phyloP scores from a whole-genome alignment of 768 basidiomycete genomes.

The Gymnopilus dilepis region DNA sequence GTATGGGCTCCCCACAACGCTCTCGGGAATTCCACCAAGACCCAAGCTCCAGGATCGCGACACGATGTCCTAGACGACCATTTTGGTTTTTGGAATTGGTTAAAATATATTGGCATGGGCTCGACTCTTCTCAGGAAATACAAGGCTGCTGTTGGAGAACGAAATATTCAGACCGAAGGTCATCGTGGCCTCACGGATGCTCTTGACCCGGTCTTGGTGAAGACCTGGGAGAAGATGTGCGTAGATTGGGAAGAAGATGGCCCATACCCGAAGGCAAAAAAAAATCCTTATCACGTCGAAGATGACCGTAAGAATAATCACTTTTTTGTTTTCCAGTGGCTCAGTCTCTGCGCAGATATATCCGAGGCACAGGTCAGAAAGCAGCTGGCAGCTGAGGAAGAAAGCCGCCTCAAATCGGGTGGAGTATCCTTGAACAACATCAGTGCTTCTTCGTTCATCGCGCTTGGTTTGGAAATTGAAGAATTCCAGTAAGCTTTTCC shows the following conservation, averaged over 20 bases:
- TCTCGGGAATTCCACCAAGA: slow-evolving; percentile 34
- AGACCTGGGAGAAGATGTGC: slow-evolving; percentile 19
- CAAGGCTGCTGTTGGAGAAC: no score
- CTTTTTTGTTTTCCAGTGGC: no score
- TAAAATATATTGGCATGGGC: slow-evolving; percentile 22
- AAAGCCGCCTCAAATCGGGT: neutral
- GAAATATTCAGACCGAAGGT: no score
- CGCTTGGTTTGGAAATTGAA: slow-evolving; percentile 18
- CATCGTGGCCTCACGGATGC: no score
- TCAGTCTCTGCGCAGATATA: neutral
- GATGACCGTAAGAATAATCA: neutral
- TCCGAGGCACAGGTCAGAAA: slow-evolving; percentile 10
- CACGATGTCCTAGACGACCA: slow-evolving; percentile 39
- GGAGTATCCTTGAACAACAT: slow-evolving; percentile 3
- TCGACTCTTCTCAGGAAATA: no score
- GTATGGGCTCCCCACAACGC: slow-evolving; percentile 37
- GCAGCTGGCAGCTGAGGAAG: slow-evolving; percentile 13
- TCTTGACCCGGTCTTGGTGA: neutral
- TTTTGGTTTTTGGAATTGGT: slow-evolving; percentile 36
- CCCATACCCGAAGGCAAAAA: slow-evolving; percentile 13
- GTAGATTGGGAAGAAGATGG: slow-evolving; percentile 16
- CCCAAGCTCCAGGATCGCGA: no score
- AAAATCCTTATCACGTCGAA: slow-evolving; percentile 17
- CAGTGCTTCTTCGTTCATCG: slow-evolving; percentile 9
- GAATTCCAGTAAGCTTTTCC: slow-evolving; percentile 20